Base-by-base conservation (phyloP, 2,329 filamentous ascomycete species). In the Cordyceps fumosorosea region DNA sequence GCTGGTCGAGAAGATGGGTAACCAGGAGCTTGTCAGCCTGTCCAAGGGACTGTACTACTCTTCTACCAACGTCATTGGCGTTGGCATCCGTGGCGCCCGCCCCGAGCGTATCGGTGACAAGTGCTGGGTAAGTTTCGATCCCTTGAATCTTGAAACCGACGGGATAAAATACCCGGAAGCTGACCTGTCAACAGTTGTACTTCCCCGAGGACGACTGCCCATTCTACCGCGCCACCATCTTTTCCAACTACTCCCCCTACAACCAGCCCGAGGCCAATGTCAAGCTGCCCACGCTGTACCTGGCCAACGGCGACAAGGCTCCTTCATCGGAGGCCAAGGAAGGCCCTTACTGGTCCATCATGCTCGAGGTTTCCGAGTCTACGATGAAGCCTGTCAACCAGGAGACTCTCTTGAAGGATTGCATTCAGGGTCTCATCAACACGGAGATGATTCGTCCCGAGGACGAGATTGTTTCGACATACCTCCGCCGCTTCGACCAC, bases 241-340 rank as follows among this genome's bases (percentile, higher is more conserved):
- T 99, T 86, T 98, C 93, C 78, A 99, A 99, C 86, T 99, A 99
- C 85, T 98, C 95, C 24, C 95, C 93, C 59, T 88, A 96, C 86
- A 99, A 99, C 84, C 95, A 98, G 81, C 95, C 95, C 40, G 81
- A 90, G 67, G 82, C 86, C 64, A 87, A 88, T 63, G 88, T 83
- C 73, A 95, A 96, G 83, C 86, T 99, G 62, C 86, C 92, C 45
- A 98, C 95, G 24, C 80, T 91, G 69, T 89, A 93, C 76, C 83
- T 93, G 48, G 95, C 89, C 63, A 84, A 97, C 71, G 95, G 95
- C 75, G 89, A 87, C 77, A 91, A 91, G 80, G 85, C 92, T 63
- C 77, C 81, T 65, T 90, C 85, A 69, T 82, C 81, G 56, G 87
- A 90, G 72, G 79, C 91, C 64, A 84, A 95, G 81, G 85, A 89